Conservation (phyloP, 169 alveolate species). For the Besnoitia besnoiti region DNA sequence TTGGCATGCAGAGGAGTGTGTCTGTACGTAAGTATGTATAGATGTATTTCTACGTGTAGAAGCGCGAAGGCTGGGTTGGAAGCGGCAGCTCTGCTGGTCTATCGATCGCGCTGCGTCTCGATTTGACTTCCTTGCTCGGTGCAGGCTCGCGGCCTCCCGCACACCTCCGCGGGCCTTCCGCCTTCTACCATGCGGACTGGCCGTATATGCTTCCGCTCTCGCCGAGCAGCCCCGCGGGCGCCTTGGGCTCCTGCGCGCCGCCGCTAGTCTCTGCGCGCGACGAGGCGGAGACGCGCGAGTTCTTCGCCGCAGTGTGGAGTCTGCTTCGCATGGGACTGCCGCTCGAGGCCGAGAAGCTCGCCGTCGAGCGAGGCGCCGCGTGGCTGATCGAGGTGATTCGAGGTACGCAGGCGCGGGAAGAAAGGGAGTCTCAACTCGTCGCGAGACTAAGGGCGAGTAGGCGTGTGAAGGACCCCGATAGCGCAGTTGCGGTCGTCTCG, state of each 20-base stretch:
- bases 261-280: neutral
- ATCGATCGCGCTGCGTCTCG: too few species aligned
- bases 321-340: neutral
- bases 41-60: too few species aligned
- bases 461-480: too few species aligned
- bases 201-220: neutral
- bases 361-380: conserved; percentile 1
- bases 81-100: too few species aligned
- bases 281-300: neutral
- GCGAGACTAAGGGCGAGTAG: too few species aligned
- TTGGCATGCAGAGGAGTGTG: too few species aligned
- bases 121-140: too few species aligned
- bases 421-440: neutral
- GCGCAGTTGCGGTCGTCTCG: too few species aligned
- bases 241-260: neutral
- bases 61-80: too few species aligned
- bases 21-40: too few species aligned
- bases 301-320: neutral
- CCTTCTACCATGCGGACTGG: conserved; percentile 39
- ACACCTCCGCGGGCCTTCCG: neutral
- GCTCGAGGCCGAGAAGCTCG: neutral
- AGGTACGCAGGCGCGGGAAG: neutral
- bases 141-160: neutral
- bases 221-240: neutral
- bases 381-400: neutral